phyloP scores from a whole-genome alignment of 257 asterid species.

The Gentiana straminea region DNA sequence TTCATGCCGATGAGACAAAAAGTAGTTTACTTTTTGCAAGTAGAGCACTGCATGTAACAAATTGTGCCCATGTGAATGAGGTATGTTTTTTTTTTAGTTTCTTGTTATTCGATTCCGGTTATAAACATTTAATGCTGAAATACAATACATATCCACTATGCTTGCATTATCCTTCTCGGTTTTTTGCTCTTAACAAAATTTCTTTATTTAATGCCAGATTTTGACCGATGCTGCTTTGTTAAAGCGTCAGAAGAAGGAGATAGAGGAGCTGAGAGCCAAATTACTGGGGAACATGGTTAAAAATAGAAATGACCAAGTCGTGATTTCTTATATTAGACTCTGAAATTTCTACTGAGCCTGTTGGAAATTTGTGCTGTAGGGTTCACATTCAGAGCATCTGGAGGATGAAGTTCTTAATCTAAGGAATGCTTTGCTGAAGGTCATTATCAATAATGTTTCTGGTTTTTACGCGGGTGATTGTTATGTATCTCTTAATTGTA shows the following conservation, averaged over 20 bases:
- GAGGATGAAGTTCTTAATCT: slow-evolving; percentile 77
- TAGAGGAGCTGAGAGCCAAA: slow-evolving; percentile 86
- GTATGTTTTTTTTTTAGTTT: slow-evolving; percentile 22
- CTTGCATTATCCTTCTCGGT: not conserved
- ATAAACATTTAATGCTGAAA: not conserved
- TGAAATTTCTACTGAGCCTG: slow-evolving; percentile 16
- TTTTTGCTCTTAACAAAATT: slow-evolving; percentile 11
- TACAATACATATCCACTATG: no score
- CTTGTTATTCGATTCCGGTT: not conserved
- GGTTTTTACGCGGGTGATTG: slow-evolving; percentile 3
- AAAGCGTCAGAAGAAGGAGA: slow-evolving; percentile 95
- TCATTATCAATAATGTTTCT: slow-evolving; percentile 17
- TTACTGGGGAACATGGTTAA: slow-evolving; percentile 46
- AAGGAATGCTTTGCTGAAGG: slow-evolving; percentile 92
- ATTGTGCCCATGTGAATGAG: slow-evolving; percentile 96
- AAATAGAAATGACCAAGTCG: not conserved
- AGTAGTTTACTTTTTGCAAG: slow-evolving; percentile 98
- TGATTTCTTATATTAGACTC: slow-evolving; percentile 11
- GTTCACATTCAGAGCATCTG: slow-evolving; percentile 72
- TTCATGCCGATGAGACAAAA: slow-evolving; percentile 98
- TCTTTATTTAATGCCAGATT: slow-evolving; percentile 37
- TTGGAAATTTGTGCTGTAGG: slow-evolving; percentile 35
- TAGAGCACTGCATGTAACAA: slow-evolving; percentile 92
- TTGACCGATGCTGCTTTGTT: slow-evolving; percentile 96
- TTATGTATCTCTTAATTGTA: slow-evolving; percentile 6